phyloP scores from a whole-genome alignment of 352 stramenopile species.

The Globisporangium parvum region DNA sequence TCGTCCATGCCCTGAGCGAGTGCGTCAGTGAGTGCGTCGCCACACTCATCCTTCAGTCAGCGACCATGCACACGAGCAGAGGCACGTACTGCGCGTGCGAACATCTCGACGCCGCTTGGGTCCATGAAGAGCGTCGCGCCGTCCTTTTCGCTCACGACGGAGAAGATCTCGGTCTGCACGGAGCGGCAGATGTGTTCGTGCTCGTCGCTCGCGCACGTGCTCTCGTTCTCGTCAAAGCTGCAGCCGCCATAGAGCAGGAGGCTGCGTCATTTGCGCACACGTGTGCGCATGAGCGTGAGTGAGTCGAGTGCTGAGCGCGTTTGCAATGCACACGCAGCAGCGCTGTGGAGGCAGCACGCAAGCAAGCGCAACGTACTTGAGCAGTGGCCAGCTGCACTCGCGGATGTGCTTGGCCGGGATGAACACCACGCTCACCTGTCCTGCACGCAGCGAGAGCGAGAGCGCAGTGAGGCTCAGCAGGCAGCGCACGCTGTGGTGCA shows the following conservation, averaged over 20 bases:
- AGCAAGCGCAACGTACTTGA: conserved; percentile 52
- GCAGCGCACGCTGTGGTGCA: no score
- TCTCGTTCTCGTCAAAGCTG: conserved; percentile 71
- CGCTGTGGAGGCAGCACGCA: background rate
- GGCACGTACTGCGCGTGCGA: conserved; percentile 50
- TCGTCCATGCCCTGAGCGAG: conserved; percentile 46
- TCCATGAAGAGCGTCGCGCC: conserved; percentile 83
- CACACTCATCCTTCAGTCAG: background rate
- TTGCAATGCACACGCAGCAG: background rate
- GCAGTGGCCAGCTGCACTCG: conserved; percentile 70
- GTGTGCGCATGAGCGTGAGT: no score
- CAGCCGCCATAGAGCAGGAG: conserved; percentile 78
- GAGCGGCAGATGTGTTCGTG: conserved; percentile 64
- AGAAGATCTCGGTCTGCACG: conserved; percentile 81
- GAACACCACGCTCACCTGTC: conserved; percentile 74
- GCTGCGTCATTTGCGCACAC: conserved; percentile 26
- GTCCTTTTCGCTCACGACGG: conserved; percentile 69
- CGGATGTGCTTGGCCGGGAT: conserved; percentile 62
- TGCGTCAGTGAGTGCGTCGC: background rate
- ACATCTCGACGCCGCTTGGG: conserved; percentile 75
- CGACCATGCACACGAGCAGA: background rate
- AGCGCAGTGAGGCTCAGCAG: background rate
- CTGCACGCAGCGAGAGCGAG: conserved; percentile 20
- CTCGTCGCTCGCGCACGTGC: conserved; percentile 27
- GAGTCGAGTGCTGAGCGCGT: background rate